Base-by-base conservation (phyloP, 139 green algal genomes). In the Spirogloea muscicola region DNA sequence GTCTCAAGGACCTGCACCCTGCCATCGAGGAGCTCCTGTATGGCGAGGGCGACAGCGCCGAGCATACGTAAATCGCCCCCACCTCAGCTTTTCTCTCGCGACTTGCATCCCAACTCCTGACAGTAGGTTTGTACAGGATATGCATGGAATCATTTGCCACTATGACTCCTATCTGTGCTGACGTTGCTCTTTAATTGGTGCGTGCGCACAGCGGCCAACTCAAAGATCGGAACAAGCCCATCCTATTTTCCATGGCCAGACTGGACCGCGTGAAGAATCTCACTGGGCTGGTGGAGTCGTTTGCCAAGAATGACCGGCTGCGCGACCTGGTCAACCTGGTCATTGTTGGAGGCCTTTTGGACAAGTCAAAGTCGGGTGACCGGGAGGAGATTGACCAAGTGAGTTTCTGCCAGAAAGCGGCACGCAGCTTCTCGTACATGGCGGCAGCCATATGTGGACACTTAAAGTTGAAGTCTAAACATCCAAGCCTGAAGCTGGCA, bases 251-350 rank as follows among this genome's bases (percentile, higher is more conserved):
- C 58, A 94, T 94, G 89, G 88, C 90, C 1, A 79, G 90, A 5
- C 74, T 95, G 61, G 90, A 93, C 80, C 76, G 80, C 5, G 88
- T 95, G n/a, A 95, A 95, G 79, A 95, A 95, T 82, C 72, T 95
- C 61, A 89, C 86, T 16, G 87, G 88, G 7, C 83, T 94, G 44
- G 88, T 82, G 21, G 77, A 87, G 57, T 88, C 79, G 88, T 95
- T 86, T 64, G 90, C 49, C 40, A 44, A 34, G 42, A 87, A 59
- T 74, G 16, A 75, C 9, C 76, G 82, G 21, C 84, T 95, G 78
- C 81, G 74, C n/a, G 58, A 70, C 21, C 66, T 90, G 43, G 76
- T 74, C 58, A 94, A 94, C 86, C 85, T 95, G 44, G 84, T 94
- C 21, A 84, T 95, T 21, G 87, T 95, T 37, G 90, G 88, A 49